Conservation (phyloP, 2,329 filamentous ascomycete species). For the Pezicula radicicola region DNA sequence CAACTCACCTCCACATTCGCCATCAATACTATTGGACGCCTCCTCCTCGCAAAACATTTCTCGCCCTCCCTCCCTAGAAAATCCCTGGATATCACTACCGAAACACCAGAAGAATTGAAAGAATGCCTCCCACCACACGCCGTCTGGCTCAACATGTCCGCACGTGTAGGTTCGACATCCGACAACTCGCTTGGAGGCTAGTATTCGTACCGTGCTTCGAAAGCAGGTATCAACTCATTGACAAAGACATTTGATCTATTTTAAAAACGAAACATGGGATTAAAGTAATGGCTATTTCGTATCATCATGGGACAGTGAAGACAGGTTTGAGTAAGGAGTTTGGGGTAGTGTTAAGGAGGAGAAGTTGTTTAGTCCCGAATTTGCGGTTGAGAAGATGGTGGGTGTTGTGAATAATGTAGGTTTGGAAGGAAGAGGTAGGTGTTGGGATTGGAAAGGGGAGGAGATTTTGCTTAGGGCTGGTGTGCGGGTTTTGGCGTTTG, state of each 20-base stretch:
- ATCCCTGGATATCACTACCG: slow-evolving; percentile 32
- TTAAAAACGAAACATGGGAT: slow-evolving; percentile 53
- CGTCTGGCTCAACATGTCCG: slow-evolving; percentile 72
- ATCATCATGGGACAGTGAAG: slow-evolving; percentile 80
- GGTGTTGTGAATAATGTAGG: slow-evolving; percentile 49
- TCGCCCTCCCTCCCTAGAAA: slow-evolving; percentile 63
- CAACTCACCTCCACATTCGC: slow-evolving; percentile 65
- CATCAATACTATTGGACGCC: slow-evolving; percentile 70
- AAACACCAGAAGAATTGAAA: slow-evolving; percentile 12
- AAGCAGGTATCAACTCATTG: slow-evolving; percentile 70
- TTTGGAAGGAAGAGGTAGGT: slow-evolving; percentile 54
- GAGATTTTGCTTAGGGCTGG: slow-evolving; percentile 53
- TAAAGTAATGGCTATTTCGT: slow-evolving; percentile 63
- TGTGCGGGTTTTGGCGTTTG: neutral
- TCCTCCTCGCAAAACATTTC: slow-evolving; percentile 78
- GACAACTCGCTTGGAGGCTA: slow-evolving; percentile 76
- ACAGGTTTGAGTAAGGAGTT: slow-evolving; percentile 69
- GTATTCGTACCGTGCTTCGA: slow-evolving; percentile 78
- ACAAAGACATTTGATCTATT: slow-evolving; percentile 70
- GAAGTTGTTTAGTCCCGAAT: slow-evolving; percentile 65
- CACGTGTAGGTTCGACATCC: slow-evolving; percentile 69
- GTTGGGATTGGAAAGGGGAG: slow-evolving; percentile 68
- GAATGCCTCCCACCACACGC: slow-evolving; percentile 47
- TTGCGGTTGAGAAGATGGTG: slow-evolving; percentile 62
- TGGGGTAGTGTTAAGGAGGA: slow-evolving; percentile 60